phyloP scores from a whole-genome alignment of 208 protist species.

The Crithidia acanthocephali region DNA sequence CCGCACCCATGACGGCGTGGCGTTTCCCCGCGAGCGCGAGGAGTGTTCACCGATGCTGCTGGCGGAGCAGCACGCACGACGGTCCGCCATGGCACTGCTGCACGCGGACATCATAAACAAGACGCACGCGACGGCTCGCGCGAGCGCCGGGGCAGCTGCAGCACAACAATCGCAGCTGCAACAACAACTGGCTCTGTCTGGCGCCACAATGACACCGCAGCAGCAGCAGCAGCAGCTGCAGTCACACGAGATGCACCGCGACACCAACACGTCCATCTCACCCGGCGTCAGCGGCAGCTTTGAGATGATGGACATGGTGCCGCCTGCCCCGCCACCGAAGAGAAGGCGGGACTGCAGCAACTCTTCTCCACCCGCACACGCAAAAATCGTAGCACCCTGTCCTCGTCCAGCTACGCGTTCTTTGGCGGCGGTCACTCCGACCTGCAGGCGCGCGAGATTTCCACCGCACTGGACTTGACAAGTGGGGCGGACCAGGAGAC shows the following conservation, averaged over 20 bases:
- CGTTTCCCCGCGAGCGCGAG: conserved; percentile 22
- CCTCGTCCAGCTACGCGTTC: conserved; percentile 1
- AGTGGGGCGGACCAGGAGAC: conserved; percentile 10
- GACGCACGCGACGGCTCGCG: background rate
- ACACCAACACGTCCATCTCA: background rate
- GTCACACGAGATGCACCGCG: background rate
- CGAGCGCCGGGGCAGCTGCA: background rate
- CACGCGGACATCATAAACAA: conserved; percentile 23
- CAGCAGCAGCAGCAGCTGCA: background rate
- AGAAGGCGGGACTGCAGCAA: conserved; percentile 3
- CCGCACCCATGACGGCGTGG: background rate
- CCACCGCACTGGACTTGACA: conserved; percentile 10
- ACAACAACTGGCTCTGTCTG: background rate
- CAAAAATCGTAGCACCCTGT: conserved; percentile 10
- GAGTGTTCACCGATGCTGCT: conserved; percentile 15
- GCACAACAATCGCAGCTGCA: background rate
- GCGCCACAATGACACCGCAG: background rate
- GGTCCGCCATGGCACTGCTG: conserved; percentile 39
- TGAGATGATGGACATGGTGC: conserved; percentile 13
- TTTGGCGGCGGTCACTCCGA: background rate
- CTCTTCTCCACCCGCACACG: conserved; percentile 8
- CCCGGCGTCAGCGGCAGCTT: background rate
- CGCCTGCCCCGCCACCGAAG: background rate
- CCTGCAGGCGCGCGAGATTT: conserved; percentile 1
- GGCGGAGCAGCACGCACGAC: conserved; percentile 24